These are phyloP conservation scores for Colletotrichum neosansevieriae DNA, from an alignment of 2,329 filamentous ascomycete species.

Conservation along the genomic window DNA sequence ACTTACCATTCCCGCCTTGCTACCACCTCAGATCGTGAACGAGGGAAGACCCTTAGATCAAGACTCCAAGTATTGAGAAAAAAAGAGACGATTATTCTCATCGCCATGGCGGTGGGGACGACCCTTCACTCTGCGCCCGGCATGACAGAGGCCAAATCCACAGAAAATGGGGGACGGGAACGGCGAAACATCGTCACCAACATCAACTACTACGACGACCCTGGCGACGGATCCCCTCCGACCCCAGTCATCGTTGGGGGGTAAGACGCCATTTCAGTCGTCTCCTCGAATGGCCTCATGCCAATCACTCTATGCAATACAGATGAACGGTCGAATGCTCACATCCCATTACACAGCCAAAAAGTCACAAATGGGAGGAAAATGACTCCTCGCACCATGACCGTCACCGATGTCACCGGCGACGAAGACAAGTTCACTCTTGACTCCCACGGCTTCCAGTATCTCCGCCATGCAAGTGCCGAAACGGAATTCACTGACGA, in stretches of 20 bases:
- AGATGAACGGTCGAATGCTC: slow-evolving; percentile 12
- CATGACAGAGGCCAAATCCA: neutral
- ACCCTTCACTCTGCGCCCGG: neutral
- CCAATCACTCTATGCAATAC: neutral
- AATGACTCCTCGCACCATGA: slow-evolving; percentile 68
- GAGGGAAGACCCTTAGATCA: no score
- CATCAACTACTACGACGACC: slow-evolving; percentile 42
- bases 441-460: slow-evolving; percentile 68
- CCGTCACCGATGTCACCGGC: slow-evolving; percentile 66
- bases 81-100: no score
- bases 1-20: neutral
- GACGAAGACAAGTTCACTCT: slow-evolving; percentile 75
- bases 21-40: neutral
- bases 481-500: slow-evolving; percentile 68
- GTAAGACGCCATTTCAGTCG: slow-evolving; percentile 35
- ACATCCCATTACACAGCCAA: slow-evolving; percentile 28
- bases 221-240: slow-evolving; percentile 41
- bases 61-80: neutral
- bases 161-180: slow-evolving; percentile 2
- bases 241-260: slow-evolving; percentile 41
- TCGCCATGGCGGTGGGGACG: slow-evolving; percentile 17
- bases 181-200: slow-evolving; percentile 34
- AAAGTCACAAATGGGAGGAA: slow-evolving; percentile 77
- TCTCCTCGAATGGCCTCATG: slow-evolving; percentile 6
- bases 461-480: slow-evolving; percentile 61